Evolutionary conservation across 192 early-diverging fungal genomes (phyloP).

Genomic region (Podila minutissima): DNA sequence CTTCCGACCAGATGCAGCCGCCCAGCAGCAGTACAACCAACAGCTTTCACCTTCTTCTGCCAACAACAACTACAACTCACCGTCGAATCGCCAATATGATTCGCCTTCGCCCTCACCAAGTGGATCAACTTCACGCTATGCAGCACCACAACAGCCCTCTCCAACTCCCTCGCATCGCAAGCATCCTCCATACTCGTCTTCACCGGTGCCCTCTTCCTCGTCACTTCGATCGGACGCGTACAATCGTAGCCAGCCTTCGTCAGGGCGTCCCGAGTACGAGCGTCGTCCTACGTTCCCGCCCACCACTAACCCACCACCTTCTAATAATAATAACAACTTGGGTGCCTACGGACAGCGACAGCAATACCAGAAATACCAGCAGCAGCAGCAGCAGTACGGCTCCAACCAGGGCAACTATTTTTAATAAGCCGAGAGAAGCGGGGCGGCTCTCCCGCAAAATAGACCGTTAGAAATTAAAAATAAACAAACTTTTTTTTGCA

Average conservation of each 20-base stretch:
- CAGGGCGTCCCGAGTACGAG: slow-evolving; percentile 24
- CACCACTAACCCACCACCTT: slow-evolving; percentile 4
- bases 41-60: slow-evolving; percentile 29
- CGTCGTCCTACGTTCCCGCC: slow-evolving; percentile 24
- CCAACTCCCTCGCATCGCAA: slow-evolving; percentile 7
- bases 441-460: too few relatives aligned
- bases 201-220: slow-evolving; percentile 1
- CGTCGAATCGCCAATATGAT: slow-evolving; percentile 26
- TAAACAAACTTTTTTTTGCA: too few relatives aligned
- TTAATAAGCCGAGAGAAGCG: background rate
- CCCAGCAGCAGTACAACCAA: slow-evolving; percentile 5
- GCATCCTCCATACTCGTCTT: slow-evolving; percentile 2
- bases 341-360: slow-evolving; percentile 35
- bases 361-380: slow-evolving; percentile 17
- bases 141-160: background rate
- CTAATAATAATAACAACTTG: slow-evolving; percentile 12
- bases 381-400: slow-evolving; percentile 10
- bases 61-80: slow-evolving; percentile 9
- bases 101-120: slow-evolving; percentile 14
- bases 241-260: slow-evolving; percentile 7
- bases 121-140: background rate
- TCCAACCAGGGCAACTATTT: slow-evolving; percentile 32
- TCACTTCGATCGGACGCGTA: slow-evolving; percentile 7
- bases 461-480: too few relatives aligned
- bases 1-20: background rate